A percentile compares a stretch with the other conserved stretches of the same genome.
Evolutionary conservation across 371 early-diverging fungal species (phyloP).

Genomic region (Rhizopus sp.): DNA sequence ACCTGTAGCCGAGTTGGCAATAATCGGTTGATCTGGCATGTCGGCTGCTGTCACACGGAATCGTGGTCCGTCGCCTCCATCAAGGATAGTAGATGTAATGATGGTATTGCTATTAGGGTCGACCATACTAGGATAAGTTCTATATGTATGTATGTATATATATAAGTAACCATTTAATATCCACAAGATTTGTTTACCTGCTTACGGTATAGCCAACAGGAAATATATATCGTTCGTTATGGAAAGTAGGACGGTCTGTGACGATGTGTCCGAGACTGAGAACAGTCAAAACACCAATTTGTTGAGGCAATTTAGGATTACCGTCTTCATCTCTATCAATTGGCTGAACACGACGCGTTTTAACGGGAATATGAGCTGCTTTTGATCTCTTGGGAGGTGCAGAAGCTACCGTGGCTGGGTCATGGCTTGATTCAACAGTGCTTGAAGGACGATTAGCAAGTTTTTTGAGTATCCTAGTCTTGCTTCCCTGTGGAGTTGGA

Average conservation of each 20-base stretch:
- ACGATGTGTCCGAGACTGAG: conserved; percentile 74
- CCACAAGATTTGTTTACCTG: conserved; percentile 26
- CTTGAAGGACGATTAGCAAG: conserved; percentile 5
- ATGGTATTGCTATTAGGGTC: conserved; percentile 62
- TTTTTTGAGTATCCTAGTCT: conserved; percentile 10
- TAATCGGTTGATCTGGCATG: conserved; percentile 63
- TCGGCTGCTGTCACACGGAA: conserved; percentile 85
- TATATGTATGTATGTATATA: conserved; percentile 9
- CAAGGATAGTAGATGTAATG: conserved; percentile 80
- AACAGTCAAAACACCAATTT: conserved; percentile 83
- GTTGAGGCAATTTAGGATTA: conserved; percentile 74
- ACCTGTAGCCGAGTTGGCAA: conserved; percentile 84
- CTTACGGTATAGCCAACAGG: conserved; percentile 78
- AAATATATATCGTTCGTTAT: conserved; percentile 90
- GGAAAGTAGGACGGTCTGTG: conserved; percentile 79
- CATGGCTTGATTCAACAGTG: conserved; percentile 9
- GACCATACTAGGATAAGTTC: conserved; percentile 77
- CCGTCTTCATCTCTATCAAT: conserved; percentile 74
- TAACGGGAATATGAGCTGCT: conserved; percentile 34
- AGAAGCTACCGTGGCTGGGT: conserved; percentile 40
- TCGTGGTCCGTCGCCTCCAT: conserved; percentile 76
- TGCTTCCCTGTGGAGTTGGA: not conserved
- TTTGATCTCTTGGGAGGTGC: conserved; percentile 52
- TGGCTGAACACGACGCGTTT: conserved; percentile 56
- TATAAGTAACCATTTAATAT: not conserved